Percentiles rank a stretch among this genome's conserved stretches.
These are phyloP conservation scores for Pseudogymnoascus verrucosus DNA, from an alignment of 2,329 filamentous ascomycete genomes.

Conservation along the genomic window DNA sequence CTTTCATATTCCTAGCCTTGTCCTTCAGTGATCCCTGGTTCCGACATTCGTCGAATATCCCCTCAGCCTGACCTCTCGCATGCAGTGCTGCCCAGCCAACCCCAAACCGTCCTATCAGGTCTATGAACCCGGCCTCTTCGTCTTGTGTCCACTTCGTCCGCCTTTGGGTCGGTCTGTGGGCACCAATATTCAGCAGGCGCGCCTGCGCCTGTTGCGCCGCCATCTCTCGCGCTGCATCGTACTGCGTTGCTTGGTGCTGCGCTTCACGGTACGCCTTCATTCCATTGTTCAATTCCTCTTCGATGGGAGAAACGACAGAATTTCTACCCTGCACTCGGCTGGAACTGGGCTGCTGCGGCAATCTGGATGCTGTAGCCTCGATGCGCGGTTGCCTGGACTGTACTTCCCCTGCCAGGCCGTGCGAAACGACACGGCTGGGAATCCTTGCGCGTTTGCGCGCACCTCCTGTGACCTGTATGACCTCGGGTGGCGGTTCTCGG, in stretches of 20 bases:
- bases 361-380: neutral
- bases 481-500: neutral
- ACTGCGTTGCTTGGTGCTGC: neutral
- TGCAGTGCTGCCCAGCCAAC: slow-evolving; percentile 40
- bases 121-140: slow-evolving; percentile 37
- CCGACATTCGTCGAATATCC: slow-evolving; percentile 24
- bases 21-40: slow-evolving; percentile 47
- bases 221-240: neutral
- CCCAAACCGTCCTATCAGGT: slow-evolving; percentile 39
- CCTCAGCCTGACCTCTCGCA: slow-evolving; percentile 22
- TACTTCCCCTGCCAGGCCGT: neutral
- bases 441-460: neutral
- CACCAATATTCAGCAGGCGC: neutral
- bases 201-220: neutral
- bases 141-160: slow-evolving; percentile 29
- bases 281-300: neutral
- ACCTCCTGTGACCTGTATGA: slow-evolving; percentile 2
- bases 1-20: slow-evolving; percentile 46
- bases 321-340: neutral
- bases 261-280: neutral
- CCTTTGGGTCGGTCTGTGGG: slow-evolving; percentile 10
- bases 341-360: neutral
- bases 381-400: neutral
- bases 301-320: neutral
- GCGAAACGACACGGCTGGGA: neutral